Conservation (phyloP, 768 basidiomycete genomes). For the Tephrocybe sp. region DNA sequence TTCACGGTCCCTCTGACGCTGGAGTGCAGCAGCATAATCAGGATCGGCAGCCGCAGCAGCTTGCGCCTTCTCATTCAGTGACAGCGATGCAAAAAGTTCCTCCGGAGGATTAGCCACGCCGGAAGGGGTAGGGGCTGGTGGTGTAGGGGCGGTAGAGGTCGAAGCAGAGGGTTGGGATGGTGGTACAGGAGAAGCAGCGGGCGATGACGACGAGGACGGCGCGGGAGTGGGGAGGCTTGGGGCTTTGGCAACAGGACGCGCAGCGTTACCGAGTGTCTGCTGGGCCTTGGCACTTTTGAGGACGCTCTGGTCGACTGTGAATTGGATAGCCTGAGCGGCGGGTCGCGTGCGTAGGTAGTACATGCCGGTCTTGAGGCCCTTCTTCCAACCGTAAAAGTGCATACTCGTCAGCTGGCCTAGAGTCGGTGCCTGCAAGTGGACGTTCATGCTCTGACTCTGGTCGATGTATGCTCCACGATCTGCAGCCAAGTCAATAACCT, state of each 20-base stretch:
- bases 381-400: constrained; percentile 99
- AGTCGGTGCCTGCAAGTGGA: constrained; percentile 88
- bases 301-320: constrained; percentile 86
- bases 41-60: constrained; percentile 58
- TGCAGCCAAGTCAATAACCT: constrained; percentile 96
- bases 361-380: constrained; percentile 98
- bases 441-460: constrained; percentile 92
- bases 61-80: constrained; percentile 46
- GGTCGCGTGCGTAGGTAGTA: constrained; percentile 95
- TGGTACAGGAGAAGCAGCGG: constrained; percentile 20
- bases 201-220: constrained; percentile 26
- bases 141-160: constrained; percentile 18
- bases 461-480: constrained; percentile 98
- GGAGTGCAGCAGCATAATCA: constrained; percentile 78
- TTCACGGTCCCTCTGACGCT: constrained; percentile 68
- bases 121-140: constrained; percentile 15
- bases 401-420: constrained; percentile 91
- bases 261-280: constrained; percentile 31
- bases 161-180: constrained; percentile 18
- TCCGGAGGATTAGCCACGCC: constrained; percentile 13
- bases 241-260: constrained; percentile 19
- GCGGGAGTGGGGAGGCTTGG: constrained; percentile 30
- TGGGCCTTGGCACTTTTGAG: constrained; percentile 59
- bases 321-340: constrained; percentile 95
- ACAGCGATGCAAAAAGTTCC: constrained; percentile 27